These are phyloP conservation scores for Davidsoniella virescens DNA, from an alignment of 2,329 filamentous ascomycete species.

Conservation along the genomic window DNA sequence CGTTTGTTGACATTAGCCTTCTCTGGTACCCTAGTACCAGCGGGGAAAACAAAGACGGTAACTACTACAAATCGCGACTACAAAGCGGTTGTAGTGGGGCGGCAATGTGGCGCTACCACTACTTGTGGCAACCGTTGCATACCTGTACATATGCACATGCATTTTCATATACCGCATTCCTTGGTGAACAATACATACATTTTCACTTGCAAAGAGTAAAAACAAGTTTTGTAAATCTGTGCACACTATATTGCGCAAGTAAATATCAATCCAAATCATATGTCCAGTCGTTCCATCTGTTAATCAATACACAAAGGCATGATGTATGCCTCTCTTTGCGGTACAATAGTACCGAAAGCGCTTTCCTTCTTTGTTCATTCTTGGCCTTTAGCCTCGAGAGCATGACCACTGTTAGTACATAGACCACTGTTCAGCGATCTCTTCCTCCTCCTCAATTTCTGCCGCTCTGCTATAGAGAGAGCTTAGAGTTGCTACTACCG, in stretches of 20 bases:
- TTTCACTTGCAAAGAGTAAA: neutral
- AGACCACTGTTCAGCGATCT: constrained; percentile 13
- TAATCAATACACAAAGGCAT: constrained; percentile 10
- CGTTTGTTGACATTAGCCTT: constrained; percentile 11
- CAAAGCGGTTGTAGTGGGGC: constrained; percentile 4
- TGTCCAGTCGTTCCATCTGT: constrained; percentile 12
- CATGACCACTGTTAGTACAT: constrained; percentile 12
- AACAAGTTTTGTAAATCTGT: constrained; percentile 10
- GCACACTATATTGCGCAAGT: constrained; percentile 7
- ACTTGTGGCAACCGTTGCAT: constrained; percentile 3
- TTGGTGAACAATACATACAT: neutral
- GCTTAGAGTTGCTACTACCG: constrained; percentile 11
- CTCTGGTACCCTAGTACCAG: neutral
- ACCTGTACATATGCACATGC: neutral
- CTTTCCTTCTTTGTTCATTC: neutral
- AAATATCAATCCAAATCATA: constrained; percentile 8
- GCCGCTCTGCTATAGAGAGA: constrained; percentile 12
- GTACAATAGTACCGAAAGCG: constrained; percentile 1
- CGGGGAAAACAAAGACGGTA: constrained; percentile 8
- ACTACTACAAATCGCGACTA: neutral
- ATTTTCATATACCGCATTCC: too few relatives aligned
- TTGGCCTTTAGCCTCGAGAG: neutral
- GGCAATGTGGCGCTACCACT: constrained; percentile 2
- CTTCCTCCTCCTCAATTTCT: constrained; percentile 12
- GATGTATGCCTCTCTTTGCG: constrained; percentile 1